phyloP scores from a whole-genome alignment of 139 green algal species.

The Chlorella sp. region DNA sequence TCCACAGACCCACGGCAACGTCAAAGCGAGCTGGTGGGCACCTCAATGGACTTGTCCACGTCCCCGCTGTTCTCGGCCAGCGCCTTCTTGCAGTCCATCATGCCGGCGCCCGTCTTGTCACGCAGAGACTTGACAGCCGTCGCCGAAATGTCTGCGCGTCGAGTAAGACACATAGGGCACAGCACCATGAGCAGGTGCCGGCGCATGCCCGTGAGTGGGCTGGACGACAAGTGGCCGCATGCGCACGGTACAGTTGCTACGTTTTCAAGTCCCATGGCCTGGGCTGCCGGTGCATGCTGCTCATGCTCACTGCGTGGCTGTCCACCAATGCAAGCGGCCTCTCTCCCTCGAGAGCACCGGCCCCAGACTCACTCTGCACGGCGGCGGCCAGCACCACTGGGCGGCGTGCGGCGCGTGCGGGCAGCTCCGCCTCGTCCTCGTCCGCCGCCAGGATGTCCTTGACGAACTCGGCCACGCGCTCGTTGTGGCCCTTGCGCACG shows the following conservation, averaged over 20 bases:
- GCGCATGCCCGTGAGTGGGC: too few species aligned
- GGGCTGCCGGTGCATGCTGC: too few species aligned
- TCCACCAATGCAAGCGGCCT: too few species aligned
- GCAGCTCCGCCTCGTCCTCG: constrained; percentile 46
- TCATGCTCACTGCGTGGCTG: too few species aligned
- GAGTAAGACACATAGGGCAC: constrained; percentile 2
- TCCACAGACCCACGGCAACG: neutral
- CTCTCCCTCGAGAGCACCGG: too few species aligned
- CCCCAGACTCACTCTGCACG: constrained; percentile 13
- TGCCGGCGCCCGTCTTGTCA: constrained; percentile 74
- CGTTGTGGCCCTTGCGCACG: neutral
- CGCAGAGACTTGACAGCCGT: constrained; percentile 82
- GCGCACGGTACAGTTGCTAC: too few species aligned
- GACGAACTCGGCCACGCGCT: constrained; percentile 25
- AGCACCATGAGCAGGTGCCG: too few species aligned
- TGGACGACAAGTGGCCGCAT: too few species aligned
- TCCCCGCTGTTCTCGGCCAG: constrained; percentile 74
- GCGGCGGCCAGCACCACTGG: constrained; percentile 28
- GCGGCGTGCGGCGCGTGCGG: constrained; percentile 17
- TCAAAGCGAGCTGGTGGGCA: neutral
- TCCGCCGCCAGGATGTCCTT: constrained; percentile 33
- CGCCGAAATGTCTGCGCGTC: constrained; percentile 64
- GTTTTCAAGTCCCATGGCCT: too few species aligned
- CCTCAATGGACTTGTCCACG: constrained; percentile 64
- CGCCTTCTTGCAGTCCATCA: constrained; percentile 99